Base-by-base conservation (phyloP, 2,329 filamentous ascomycete genomes). In the Endocalyx cinctus region DNA sequence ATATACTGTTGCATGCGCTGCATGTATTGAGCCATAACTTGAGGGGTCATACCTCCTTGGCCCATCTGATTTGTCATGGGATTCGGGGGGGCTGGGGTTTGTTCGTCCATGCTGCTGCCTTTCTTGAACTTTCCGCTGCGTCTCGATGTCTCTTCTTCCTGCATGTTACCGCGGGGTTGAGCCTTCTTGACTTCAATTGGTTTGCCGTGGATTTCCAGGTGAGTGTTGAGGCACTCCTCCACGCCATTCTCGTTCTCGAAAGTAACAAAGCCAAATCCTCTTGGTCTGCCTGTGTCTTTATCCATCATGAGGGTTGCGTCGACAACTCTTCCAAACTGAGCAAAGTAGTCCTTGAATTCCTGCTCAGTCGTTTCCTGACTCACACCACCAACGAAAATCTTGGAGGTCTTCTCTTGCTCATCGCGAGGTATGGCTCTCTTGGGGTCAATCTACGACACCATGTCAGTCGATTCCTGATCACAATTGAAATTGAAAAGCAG, bases 231-330 rank as follows among this genome's bases (percentile, higher is more conserved):
- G 40, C 89, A 94, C 20, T 86, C 84, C 45, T 98, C 92, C 27
- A 98, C 92, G 13, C 92, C 92, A 12, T 87, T 82, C 54, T 98
- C 92, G 47, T 83, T 94, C 63, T 98, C 92, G 50, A 98, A 98
- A 0, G 92, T 98, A 33, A 98, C 92, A 59, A 98, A 98, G 11
- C 92, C 92, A 54, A 98, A 98, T 2, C 92, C 92, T 55, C 92
- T 77, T 3, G 92, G 92, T 25, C 92, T 79, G n/a, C 92, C 92
- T 1, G 92, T 98, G 60, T 98, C 92, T 64, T 98, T 98, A 60
- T 98, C 92, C 81, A 98, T 98, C 92, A 98, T 98, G 3, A 98
- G 78, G 0, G 92, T 98, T 2, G 92, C 92, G 63, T 98, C 92
- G 25, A 98, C 83, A 14, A 98, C 92, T 41, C 90, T 82, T 17